Conservation (phyloP, 2,329 filamentous ascomycete genomes). For the Chaetomiaceae sp. region DNA sequence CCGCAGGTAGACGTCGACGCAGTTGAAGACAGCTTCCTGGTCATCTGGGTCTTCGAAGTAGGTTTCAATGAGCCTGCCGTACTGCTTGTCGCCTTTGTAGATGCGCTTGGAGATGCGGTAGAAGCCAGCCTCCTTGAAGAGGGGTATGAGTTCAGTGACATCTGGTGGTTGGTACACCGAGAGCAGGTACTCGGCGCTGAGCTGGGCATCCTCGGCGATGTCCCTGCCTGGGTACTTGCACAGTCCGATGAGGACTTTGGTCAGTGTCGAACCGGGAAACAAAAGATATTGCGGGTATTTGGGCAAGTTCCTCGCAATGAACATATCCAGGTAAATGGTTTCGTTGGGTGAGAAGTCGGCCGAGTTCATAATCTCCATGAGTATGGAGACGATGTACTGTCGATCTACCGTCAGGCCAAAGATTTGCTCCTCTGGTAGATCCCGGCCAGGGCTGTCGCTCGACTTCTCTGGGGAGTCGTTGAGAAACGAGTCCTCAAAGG, state of each 20-base stretch:
- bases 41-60: slow-evolving; percentile 85
- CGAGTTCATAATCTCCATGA: slow-evolving; percentile 84
- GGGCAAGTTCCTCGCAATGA: slow-evolving; percentile 88
- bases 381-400: slow-evolving; percentile 86
- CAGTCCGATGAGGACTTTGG: slow-evolving; percentile 73
- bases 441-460: slow-evolving; percentile 48
- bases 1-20: slow-evolving; percentile 70
- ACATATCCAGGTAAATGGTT: slow-evolving; percentile 96
- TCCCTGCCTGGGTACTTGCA: slow-evolving; percentile 79
- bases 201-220: slow-evolving; percentile 85
- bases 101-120: slow-evolving; percentile 88
- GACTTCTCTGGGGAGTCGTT: slow-evolving; percentile 70
- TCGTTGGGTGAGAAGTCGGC: slow-evolving; percentile 72
- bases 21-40: slow-evolving; percentile 70
- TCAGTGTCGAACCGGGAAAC: slow-evolving; percentile 79
- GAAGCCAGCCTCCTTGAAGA: slow-evolving; percentile 77
- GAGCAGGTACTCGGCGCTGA: slow-evolving; percentile 93
- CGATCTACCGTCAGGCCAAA: slow-evolving; percentile 73
- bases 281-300: slow-evolving; percentile 97
- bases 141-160: slow-evolving; percentile 66
- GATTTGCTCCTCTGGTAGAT: slow-evolving; percentile 61
- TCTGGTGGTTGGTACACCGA: slow-evolving; percentile 91
- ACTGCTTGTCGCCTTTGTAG: slow-evolving; percentile 76
- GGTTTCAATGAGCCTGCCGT: slow-evolving; percentile 68
- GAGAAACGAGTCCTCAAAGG: slow-evolving; percentile 90